These are phyloP conservation scores for Madurella mycetomatis DNA, from an alignment of 2,329 filamentous ascomycete genomes.

Conservation along the genomic window DNA sequence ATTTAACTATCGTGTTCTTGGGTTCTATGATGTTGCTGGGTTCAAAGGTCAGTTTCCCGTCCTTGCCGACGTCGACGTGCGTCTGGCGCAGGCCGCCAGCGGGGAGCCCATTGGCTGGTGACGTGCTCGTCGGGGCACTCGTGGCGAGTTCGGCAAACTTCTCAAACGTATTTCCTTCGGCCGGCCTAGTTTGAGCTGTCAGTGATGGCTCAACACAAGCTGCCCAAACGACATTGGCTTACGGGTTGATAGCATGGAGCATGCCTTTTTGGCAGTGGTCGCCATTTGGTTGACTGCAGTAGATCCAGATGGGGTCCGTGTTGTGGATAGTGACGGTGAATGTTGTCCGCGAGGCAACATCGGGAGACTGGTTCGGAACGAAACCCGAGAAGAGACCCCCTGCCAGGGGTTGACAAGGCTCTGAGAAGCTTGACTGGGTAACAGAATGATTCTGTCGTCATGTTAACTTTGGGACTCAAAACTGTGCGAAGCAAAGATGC, in stretches of 20 bases:
- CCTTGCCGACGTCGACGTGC: constrained; percentile 32
- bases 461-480: background rate
- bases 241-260: constrained; percentile 38
- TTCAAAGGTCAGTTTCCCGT: constrained; percentile 30
- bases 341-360: constrained; percentile 32
- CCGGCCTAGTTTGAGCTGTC: constrained; percentile 27
- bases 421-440: constrained; percentile 37
- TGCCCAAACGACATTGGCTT: constrained; percentile 11
- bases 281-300: constrained; percentile 40
- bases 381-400: constrained; percentile 41
- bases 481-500: background rate
- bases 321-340: constrained; percentile 44
- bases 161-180: constrained; percentile 31
- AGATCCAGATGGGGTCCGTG: constrained; percentile 46
- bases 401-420: constrained; percentile 36
- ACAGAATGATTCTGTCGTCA: constrained; percentile 38
- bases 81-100: constrained; percentile 32
- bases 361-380: constrained; percentile 31
- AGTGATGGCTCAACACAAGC: background rate
- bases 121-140: constrained; percentile 26
- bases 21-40: constrained; percentile 34
- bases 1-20: constrained; percentile 32
- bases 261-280: constrained; percentile 44
- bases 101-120: constrained; percentile 29
- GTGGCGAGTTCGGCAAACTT: constrained; percentile 30